Percentiles rank a stretch among this genome's conserved stretches.
These are phyloP conservation scores for Aspergillus bridgeri DNA, from an alignment of 495 filamentous ascomycete genomes.

Conservation along the genomic window DNA sequence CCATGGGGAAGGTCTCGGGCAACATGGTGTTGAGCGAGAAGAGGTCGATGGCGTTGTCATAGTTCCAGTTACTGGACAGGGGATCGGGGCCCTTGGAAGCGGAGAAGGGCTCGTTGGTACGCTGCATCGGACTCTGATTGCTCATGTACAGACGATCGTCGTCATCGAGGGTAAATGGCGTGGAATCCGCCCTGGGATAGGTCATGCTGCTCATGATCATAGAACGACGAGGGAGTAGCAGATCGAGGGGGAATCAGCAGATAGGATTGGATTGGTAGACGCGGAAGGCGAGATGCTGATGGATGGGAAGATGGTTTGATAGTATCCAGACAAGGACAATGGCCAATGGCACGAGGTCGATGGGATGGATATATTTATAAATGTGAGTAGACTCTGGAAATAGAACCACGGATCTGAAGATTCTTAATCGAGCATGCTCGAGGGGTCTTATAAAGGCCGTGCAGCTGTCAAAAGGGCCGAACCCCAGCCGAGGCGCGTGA, in stretches of 20 bases:
- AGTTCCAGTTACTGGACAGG: constrained; percentile 43
- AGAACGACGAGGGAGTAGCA: not conserved
- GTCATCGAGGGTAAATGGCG: constrained; percentile 9
- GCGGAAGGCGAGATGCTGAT: not conserved
- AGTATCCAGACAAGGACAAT: constrained; percentile 3
- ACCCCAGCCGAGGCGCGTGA: constrained; percentile 8
- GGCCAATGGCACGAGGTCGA: constrained; percentile 4
- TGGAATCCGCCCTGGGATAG: constrained; percentile 8
- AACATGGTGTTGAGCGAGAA: constrained; percentile 37
- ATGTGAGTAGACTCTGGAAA: constrained; percentile 2
- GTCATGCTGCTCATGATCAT: constrained; percentile 7
- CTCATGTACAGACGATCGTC: constrained; percentile 16
- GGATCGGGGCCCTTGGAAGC: constrained; percentile 26
- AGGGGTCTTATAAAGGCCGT: constrained; percentile 12
- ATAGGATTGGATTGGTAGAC: not conserved
- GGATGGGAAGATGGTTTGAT: not conserved
- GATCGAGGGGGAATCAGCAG: not conserved
- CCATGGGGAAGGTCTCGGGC: constrained; percentile 34
- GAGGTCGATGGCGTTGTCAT: constrained; percentile 41
- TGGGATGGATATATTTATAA: not conserved
- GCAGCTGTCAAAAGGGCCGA: constrained; percentile 1
- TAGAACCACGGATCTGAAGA: constrained; percentile 16
- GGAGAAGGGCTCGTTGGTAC: constrained; percentile 11
- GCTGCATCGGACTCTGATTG: constrained; percentile 12
- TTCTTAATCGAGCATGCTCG: not conserved